phyloP scores from a whole-genome alignment of 257 asterid genomes.

The Pogostemon cablin region DNA sequence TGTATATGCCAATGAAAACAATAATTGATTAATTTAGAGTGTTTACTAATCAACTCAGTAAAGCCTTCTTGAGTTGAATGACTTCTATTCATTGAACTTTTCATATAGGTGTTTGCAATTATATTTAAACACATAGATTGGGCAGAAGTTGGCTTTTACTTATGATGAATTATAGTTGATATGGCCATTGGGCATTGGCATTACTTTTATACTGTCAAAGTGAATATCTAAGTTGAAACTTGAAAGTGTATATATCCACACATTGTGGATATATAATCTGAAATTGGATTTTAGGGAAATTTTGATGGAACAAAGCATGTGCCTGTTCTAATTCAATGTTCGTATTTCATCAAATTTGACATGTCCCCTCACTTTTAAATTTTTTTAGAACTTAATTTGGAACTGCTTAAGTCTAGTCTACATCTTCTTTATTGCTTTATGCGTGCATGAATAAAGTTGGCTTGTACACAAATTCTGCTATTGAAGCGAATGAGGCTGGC shows the following conservation, averaged over 20 bases:
- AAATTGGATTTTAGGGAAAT: not conserved
- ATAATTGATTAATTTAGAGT: not conserved
- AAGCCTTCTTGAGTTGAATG: constrained; percentile 9
- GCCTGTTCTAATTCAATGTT: not conserved
- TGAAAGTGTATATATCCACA: not conserved
- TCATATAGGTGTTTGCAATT: too few species aligned
- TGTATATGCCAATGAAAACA: not conserved
- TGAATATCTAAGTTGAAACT: not conserved
- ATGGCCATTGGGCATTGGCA: not conserved
- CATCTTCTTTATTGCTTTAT: not conserved
- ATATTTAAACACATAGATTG: not conserved
- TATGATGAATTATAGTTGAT: not conserved
- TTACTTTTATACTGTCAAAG: constrained; percentile 3
- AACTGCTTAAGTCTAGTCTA: not conserved
- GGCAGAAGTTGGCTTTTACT: constrained; percentile 8
- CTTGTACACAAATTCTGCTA: not conserved
- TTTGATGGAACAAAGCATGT: not conserved
- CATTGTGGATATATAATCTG: not conserved
- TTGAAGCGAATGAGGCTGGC: not conserved
- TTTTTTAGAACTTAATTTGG: not conserved
- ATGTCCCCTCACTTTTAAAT: not conserved
- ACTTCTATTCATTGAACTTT: constrained; percentile 6
- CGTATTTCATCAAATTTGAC: not conserved
- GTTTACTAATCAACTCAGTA: not conserved
- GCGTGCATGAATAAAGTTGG: not conserved